Evolutionary conservation across 2,329 filamentous ascomycete species (phyloP), one percentile per base, ranked within the genome.

Genomic region (Onygenales sp.): DNA sequence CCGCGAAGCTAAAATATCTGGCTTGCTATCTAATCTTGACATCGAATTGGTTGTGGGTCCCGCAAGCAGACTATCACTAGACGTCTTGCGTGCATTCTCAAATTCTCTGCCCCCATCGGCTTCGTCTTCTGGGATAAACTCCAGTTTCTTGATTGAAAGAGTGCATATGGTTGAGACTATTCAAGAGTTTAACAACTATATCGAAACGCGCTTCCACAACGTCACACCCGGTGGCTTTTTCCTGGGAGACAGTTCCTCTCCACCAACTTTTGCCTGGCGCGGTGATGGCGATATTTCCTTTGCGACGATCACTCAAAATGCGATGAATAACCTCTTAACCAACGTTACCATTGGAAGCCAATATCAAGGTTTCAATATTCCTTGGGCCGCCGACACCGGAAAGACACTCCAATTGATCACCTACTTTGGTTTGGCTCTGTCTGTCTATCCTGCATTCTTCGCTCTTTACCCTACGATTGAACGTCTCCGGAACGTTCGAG

Each of bases 401-500:
- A 77, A 91, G 50, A 84, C 85, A 0, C 71, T 95, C 31, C 88
- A 94, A 64, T 76, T 95, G 17, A 81, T 92, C 42, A 76, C 88
- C 7, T 95, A 95, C 69, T 87, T 93, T 65, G 83, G 85, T 13
- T 76, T 95, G 8, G 87, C 85, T 0, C 83, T 93, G 70, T 78
- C 81, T 6, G 83, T 84, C 1, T 93, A 86, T 62, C 89, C 91
- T 0, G 89, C 85, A n/a, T 91, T 96, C 74, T 94, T 95, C 62
- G 82, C 87, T 0, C 74, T 96, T 3, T 95, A 95, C 63, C 89
- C 89, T 0, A 95, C 89, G n/a, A 75, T 86, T 33, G 91, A 96
- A 68, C 80, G 89, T 31, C 74, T 89, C 7, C 76, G 83, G 47
- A 86, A 89, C 58, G 88, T 96, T 27, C 82, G 91, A 51, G 86